These are phyloP conservation scores for Asterochloris erici DNA, from an alignment of 139 green algal species.

Conservation along the genomic window DNA sequence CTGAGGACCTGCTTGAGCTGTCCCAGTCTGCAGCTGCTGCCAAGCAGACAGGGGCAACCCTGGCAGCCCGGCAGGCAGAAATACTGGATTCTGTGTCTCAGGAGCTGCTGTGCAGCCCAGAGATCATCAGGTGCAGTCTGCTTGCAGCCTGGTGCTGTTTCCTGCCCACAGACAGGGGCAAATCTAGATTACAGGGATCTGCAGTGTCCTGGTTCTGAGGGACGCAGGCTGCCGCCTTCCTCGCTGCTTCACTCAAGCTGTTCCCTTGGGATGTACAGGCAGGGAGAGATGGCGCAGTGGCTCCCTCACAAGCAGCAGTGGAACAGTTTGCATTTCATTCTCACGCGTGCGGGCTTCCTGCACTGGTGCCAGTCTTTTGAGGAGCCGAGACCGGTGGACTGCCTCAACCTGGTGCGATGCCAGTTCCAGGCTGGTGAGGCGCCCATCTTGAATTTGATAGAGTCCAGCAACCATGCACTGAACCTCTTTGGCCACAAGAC, in stretches of 20 bases:
- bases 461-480: slow-evolving; percentile 28
- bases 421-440: slow-evolving; percentile 60
- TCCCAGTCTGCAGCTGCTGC: slow-evolving; percentile 18
- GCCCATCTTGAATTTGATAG: slow-evolving; percentile 56
- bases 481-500: slow-evolving; percentile 25
- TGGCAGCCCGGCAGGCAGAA: slow-evolving; percentile 53
- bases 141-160: neutral
- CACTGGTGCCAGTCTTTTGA: slow-evolving; percentile 47
- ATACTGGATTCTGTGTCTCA: slow-evolving; percentile 40
- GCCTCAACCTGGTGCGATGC: slow-evolving; percentile 44
- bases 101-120: slow-evolving; percentile 64
- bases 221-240: neutral
- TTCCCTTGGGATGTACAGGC: slow-evolving; percentile 25
- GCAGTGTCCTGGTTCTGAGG: neutral
- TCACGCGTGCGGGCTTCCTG: slow-evolving; percentile 63
- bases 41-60: slow-evolving; percentile 28
- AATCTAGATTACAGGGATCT: neutral
- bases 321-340: slow-evolving; percentile 54
- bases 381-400: slow-evolving; percentile 20
- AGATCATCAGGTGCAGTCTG: slow-evolving; percentile 51
- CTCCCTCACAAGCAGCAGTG: slow-evolving; percentile 37
- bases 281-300: slow-evolving; percentile 59
- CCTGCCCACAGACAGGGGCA: neutral
- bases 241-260: neutral
- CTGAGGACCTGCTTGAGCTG: slow-evolving; percentile 30